Evolutionary conservation across 1,284 basidiomycete genomes (phyloP), one percentile per base, ranked within the genome.

Genomic region (Bjerkandera adusta): DNA sequence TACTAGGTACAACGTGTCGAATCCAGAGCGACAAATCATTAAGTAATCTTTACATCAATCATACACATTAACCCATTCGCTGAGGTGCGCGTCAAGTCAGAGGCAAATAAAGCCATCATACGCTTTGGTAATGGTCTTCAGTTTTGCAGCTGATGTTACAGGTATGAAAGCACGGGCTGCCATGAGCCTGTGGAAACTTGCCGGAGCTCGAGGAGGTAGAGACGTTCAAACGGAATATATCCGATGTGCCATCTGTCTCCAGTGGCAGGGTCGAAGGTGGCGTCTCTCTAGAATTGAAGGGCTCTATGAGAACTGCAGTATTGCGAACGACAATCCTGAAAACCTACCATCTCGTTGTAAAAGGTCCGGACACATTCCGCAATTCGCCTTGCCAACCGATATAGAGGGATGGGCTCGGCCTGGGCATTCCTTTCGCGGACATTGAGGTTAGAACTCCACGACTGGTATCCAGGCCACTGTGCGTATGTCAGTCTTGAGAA

Each of bases 81-180:
- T n/a, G n/a, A n/a, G n/a, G n/a, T n/a, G n/a, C n/a, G n/a, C n/a
- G n/a, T n/a, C n/a, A n/a, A n/a, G n/a, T n/a, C n/a, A n/a, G n/a
- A n/a, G n/a, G n/a, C n/a, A n/a, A n/a, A n/a, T n/a, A n/a, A n/a
- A n/a, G n/a, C n/a, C n/a, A n/a, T n/a, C n/a, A n/a, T n/a, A n/a
- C n/a, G n/a, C n/a, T n/a, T n/a, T n/a, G n/a, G n/a, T n/a, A n/a
- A n/a, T n/a, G n/a, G n/a, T n/a, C n/a, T n/a, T n/a, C n/a, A n/a
- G n/a, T n/a, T n/a, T n/a, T n/a, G n/a, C n/a, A n/a, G n/a, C n/a
- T n/a, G n/a, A n/a, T n/a, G n/a, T n/a, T n/a, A n/a, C n/a, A n/a
- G n/a, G n/a, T n/a, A n/a, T n/a, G 26, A 44, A 13, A 47, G 20
- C 20, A 47, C 45, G 6, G 45, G 38, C 13, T 47, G 45, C 45